Evolutionary conservation across 495 filamentous ascomycete genomes (phyloP).

Genomic region (Penicillium mononematosum): DNA sequence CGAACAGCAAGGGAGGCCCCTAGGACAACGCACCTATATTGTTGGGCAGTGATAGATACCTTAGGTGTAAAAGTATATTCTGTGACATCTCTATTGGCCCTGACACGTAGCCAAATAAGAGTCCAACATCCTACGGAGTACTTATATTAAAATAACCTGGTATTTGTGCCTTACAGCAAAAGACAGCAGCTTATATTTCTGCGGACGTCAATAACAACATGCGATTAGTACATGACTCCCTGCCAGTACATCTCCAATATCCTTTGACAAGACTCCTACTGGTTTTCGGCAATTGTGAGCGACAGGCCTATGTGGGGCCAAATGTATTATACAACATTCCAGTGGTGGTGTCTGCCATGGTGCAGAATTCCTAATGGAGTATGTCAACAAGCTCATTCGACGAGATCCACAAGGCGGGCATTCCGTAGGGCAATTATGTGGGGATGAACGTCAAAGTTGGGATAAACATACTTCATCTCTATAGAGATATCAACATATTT

Average conservation of each 20-base stretch:
- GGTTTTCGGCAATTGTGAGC: background rate
- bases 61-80: background rate
- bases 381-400: background rate
- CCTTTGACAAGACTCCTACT: background rate
- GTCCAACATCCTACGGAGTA: background rate
- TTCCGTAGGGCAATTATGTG: slow-evolving; percentile 10
- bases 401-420: background rate
- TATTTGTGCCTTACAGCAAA: slow-evolving; percentile 1
- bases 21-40: no score
- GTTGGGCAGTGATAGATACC: background rate
- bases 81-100: background rate
- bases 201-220: background rate
- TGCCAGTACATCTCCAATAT: background rate
- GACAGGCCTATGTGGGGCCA: background rate
- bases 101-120: background rate
- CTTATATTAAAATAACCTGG: background rate
- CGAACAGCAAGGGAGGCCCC: background rate
- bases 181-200: background rate
- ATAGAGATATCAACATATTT: background rate
- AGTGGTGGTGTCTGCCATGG: background rate
- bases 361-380: background rate
- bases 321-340: background rate
- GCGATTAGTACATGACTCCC: background rate
- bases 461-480: slow-evolving; percentile 1
- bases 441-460: background rate